These are phyloP conservation scores for Phellopilus nigrolimitatus DNA, from an alignment of 1,284 basidiomycete species.

Conservation along the genomic window DNA sequence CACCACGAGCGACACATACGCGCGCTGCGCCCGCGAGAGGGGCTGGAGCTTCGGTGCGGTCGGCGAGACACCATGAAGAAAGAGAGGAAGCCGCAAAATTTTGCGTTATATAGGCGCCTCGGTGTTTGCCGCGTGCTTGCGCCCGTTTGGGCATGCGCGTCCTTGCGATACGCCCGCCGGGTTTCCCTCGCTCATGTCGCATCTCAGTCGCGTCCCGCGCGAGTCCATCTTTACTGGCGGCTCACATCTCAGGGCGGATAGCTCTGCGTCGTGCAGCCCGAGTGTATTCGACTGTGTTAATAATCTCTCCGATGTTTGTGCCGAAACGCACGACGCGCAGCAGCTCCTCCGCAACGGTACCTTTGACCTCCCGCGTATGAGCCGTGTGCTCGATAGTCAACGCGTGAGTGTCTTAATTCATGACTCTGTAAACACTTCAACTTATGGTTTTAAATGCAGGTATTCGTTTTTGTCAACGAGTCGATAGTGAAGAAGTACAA, in stretches of 20 bases:
- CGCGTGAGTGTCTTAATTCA: slow-evolving; percentile 38
- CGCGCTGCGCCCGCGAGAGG: slow-evolving; percentile 12
- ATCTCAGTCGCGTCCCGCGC: slow-evolving; percentile 15
- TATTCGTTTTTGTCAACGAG: slow-evolving; percentile 68
- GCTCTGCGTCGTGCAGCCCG: slow-evolving; percentile 58
- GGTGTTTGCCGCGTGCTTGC: slow-evolving; percentile 10
- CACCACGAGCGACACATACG: slow-evolving; percentile 28
- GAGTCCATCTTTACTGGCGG: slow-evolving; percentile 17
- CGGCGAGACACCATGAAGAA: slow-evolving; percentile 18
- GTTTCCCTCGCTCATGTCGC: slow-evolving; percentile 13
- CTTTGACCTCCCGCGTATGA: slow-evolving; percentile 63
- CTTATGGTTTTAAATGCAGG: slow-evolving; percentile 35
- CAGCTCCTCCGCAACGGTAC: slow-evolving; percentile 65
- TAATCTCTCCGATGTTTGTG: slow-evolving; percentile 70
- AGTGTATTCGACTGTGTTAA: slow-evolving; percentile 66
- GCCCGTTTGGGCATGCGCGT: background rate
- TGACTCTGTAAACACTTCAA: slow-evolving; percentile 9
- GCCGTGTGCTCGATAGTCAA: slow-evolving; percentile 57
- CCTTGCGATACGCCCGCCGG: background rate
- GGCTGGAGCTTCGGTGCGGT: slow-evolving; percentile 17
- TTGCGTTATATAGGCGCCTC: slow-evolving; percentile 14
- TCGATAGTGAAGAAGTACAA: slow-evolving; percentile 65
- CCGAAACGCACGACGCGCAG: slow-evolving; percentile 68
- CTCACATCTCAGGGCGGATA: slow-evolving; percentile 43
- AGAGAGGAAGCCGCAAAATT: slow-evolving; percentile 5